Base-by-base conservation (phyloP, 805 yeast genomes). In the Scheffersomyces stipitis region DNA sequence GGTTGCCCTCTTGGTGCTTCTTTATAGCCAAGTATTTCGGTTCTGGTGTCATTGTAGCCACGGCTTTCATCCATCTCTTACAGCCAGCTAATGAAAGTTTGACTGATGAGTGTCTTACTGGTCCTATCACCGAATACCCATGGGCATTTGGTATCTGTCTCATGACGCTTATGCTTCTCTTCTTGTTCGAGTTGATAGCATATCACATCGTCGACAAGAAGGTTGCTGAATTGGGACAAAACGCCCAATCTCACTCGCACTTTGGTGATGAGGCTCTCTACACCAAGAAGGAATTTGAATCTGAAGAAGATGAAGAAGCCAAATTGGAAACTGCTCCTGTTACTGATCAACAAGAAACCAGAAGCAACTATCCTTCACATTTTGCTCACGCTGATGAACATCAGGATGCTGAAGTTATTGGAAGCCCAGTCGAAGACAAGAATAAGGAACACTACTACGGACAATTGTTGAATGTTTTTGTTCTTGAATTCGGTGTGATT, bases 21-120 rank as follows among this genome's bases (percentile, higher is more conserved):
- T 81, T 82, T 54, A 56, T 80, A 32, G 80, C 86, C 33, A 84
- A 83, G 51, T 84, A 73, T 60, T 86, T 86, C 54, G 95, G 95
- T 42, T 20, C 90, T 3, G 95, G 95, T 37, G 91, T 86, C 33
- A 86, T 86, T 51, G 73, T 86, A 9, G 86, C 91, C 10, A 86
- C 95, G 1, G 86, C 90, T 0, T 83, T 86, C 49, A 79, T 86
- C 20, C 95, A 86, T 62, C 64, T 86, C 41, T 60, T 86, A 40
- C 71, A 76, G 43, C 91, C 88, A 0, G 91, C 93, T 3, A 58
- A 69, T 40, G 84, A 81, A 7, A 70, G 77, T 2, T 64, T 85
- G 31, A 52, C 70, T 1, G 52, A 75, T 31, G 74, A 64, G 7
- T 85, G 93, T 63, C 66, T 85, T 18, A 85, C 86, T 9, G 81